Conservation (phyloP, 257 asterid species). For the Misopates orontium region DNA sequence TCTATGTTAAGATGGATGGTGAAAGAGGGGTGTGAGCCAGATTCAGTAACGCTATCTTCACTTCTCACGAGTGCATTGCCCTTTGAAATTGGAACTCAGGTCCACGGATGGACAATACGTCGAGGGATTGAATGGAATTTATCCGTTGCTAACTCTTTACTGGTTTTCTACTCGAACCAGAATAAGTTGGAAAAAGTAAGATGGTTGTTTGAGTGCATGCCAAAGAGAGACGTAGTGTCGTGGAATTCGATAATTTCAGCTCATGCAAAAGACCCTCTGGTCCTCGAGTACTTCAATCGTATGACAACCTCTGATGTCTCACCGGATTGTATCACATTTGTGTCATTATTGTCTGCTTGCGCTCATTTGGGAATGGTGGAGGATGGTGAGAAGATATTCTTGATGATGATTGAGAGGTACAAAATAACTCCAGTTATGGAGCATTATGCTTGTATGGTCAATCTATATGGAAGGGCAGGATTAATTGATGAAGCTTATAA, state of each 20-base stretch:
- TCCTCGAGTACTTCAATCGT: slow-evolving; percentile 54
- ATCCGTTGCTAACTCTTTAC: slow-evolving; percentile 58
- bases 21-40: slow-evolving; percentile 47
- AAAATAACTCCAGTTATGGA: slow-evolving; percentile 58
- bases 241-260: slow-evolving; percentile 92
- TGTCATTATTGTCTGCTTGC: slow-evolving; percentile 61
- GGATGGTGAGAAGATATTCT: slow-evolving; percentile 62
- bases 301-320: slow-evolving; percentile 38
- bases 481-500: slow-evolving; percentile 52
- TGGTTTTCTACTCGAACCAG: slow-evolving; percentile 57
- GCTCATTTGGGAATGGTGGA: slow-evolving; percentile 60
- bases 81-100: slow-evolving; percentile 41
- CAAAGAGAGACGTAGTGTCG: slow-evolving; percentile 56
- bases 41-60: slow-evolving; percentile 58
- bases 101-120: slow-evolving; percentile 75
- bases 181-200: slow-evolving; percentile 33
- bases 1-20: slow-evolving; percentile 45
- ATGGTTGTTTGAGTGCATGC: slow-evolving; percentile 62
- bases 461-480: slow-evolving; percentile 75
- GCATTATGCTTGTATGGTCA: slow-evolving; percentile 83
- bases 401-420: slow-evolving; percentile 51
- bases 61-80: slow-evolving; percentile 40
- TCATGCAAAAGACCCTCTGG: slow-evolving; percentile 50
- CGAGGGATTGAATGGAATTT: slow-evolving; percentile 51
- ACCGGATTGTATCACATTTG: slow-evolving; percentile 70